These are phyloP conservation scores for Bisporella sp. DNA, from an alignment of 2,329 filamentous ascomycete genomes.

Conservation along the genomic window DNA sequence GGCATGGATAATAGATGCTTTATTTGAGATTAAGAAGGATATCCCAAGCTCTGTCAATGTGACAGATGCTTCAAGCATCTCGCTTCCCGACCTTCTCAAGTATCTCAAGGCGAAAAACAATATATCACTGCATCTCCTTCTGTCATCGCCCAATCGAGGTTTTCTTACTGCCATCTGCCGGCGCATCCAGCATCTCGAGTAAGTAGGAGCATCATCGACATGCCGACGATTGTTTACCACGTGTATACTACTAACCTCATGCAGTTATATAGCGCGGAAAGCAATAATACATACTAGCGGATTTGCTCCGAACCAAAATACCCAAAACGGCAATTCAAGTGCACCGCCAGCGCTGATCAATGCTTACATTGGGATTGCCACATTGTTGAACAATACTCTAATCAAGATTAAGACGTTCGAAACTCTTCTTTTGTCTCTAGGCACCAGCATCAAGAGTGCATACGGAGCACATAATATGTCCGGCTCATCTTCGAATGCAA, in stretches of 20 bases:
- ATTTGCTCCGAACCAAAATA: not conserved
- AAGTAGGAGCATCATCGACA: not conserved
- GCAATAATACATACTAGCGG: conserved; percentile 14
- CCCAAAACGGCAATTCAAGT: conserved; percentile 4
- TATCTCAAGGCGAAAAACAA: conserved; percentile 50
- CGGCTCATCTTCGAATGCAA: conserved; percentile 10
- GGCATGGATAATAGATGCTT: conserved; percentile 51
- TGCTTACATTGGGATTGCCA: conserved; percentile 26
- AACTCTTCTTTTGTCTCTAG: conserved; percentile 21
- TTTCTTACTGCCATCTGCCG: conserved; percentile 65
- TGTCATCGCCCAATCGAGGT: conserved; percentile 67
- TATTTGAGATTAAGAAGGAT: conserved; percentile 50
- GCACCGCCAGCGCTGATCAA: conserved; percentile 13
- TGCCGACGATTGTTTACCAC: no score
- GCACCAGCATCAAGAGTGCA: conserved; percentile 19
- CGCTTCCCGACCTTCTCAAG: conserved; percentile 38
- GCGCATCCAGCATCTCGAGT: conserved; percentile 51
- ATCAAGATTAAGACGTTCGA: conserved; percentile 25
- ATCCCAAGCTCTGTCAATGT: conserved; percentile 35
- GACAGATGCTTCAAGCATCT: conserved; percentile 37
- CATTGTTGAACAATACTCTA: conserved; percentile 20
- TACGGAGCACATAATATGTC: conserved; percentile 17
- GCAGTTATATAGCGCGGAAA: conserved; percentile 21
- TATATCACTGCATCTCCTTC: conserved; percentile 54
- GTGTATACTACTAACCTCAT: no score